Conservation (phyloP, 192 early-diverging fungal genomes). For the Coemansia umbellata region DNA sequence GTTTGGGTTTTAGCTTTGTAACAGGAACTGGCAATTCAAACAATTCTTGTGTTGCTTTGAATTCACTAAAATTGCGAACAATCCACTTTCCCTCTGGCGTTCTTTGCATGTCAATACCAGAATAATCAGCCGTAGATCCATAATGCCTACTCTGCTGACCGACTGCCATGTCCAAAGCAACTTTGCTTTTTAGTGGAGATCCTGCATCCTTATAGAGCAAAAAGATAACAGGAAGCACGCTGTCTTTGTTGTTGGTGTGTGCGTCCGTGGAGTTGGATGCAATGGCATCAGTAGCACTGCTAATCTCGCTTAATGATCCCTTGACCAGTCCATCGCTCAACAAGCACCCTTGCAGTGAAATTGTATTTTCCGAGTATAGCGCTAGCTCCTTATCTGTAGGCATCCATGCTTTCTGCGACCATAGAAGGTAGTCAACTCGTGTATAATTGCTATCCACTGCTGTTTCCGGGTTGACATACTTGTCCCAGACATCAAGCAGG, state of each 20-base stretch:
- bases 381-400: conserved; percentile 5
- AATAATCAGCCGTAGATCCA: neutral
- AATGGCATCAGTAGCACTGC: neutral
- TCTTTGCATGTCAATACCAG: neutral
- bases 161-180: conserved; percentile 11
- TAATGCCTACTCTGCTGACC: neutral
- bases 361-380: neutral
- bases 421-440: conserved; percentile 20
- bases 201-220: neutral
- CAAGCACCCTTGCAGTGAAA: conserved; percentile 13
- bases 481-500: conserved; percentile 33
- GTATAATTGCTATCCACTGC: conserved; percentile 17
- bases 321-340: conserved; percentile 1
- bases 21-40: neutral
- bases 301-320: neutral
- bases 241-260: neutral
- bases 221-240: too few relatives aligned
- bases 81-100: conserved; percentile 14
- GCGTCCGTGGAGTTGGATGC: neutral
- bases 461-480: conserved; percentile 25
- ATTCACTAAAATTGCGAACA: conserved; percentile 1
- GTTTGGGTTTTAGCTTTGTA: neutral
- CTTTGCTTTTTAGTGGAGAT: too few relatives aligned
- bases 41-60: conserved; percentile 10
- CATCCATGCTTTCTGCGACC: conserved; percentile 7